Evolutionary conservation across 495 filamentous ascomycete species (phyloP).

Genomic region (Aspergillus steynii): DNA sequence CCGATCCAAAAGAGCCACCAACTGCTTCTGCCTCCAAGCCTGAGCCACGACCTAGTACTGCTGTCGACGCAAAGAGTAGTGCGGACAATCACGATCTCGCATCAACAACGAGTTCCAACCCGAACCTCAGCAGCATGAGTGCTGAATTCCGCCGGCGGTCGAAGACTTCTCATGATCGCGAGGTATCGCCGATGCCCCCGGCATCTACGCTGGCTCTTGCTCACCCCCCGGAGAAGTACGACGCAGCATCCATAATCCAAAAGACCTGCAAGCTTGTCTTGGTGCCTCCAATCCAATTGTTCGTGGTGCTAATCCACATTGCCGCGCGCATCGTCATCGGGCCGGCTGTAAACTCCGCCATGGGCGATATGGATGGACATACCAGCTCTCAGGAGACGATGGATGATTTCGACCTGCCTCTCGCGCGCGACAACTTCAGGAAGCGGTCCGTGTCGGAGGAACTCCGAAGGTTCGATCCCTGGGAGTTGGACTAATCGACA

Average conservation of each 20-base stretch:
- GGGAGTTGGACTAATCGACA: conserved; percentile 31
- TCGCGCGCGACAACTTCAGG: conserved; percentile 33
- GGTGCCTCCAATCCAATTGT: conserved; percentile 71
- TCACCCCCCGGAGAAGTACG: conserved; percentile 46
- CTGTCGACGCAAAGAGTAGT: neutral
- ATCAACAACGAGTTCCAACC: conserved; percentile 22
- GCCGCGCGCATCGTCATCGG: conserved; percentile 72
- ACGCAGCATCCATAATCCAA: conserved; percentile 67
- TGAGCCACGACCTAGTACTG: neutral
- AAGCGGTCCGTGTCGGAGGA: conserved; percentile 30
- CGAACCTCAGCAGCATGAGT: conserved; percentile 49
- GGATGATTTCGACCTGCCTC: conserved; percentile 45
- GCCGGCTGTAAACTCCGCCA: conserved; percentile 25
- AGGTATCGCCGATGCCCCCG: conserved; percentile 70
- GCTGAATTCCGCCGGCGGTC: conserved; percentile 54
- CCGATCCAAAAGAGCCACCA: neutral
- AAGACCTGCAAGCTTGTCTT: conserved; percentile 75
- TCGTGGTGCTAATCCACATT: conserved; percentile 76
- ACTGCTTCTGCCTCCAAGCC: neutral
- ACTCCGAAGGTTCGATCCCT: conserved; percentile 30
- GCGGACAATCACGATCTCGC: neutral
- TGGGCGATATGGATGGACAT: conserved; percentile 19
- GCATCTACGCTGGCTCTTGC: conserved; percentile 60
- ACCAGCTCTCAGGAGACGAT: conserved; percentile 23
- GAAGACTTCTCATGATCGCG: conserved; percentile 54